Percentiles rank a stretch among this genome's conserved stretches.
phyloP scores from a whole-genome alignment of 2,329 filamentous ascomycete species.

The Aspergillus ibericus region DNA sequence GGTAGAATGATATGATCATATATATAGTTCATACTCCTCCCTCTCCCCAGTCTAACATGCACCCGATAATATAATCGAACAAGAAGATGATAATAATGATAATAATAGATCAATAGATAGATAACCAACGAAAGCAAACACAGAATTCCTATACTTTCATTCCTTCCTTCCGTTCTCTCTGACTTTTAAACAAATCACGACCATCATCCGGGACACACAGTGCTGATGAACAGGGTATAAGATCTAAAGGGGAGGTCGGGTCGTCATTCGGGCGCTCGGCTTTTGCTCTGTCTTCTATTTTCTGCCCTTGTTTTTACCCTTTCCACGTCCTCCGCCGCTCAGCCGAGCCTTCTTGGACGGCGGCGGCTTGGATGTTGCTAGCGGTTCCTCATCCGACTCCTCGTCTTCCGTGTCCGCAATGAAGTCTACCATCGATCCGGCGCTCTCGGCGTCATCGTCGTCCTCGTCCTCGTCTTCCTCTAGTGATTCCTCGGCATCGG shows the following conservation, averaged over 20 bases:
- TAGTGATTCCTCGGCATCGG: constrained; percentile 51
- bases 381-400: constrained; percentile 30
- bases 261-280: neutral
- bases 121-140: constrained; percentile 1
- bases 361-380: constrained; percentile 23
- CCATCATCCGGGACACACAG: constrained; percentile 3
- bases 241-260: constrained; percentile 11
- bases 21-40: neutral
- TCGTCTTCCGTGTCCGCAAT: constrained; percentile 49
- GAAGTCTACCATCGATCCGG: constrained; percentile 48
- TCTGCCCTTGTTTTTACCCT: constrained; percentile 38
- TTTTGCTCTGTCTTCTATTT: constrained; percentile 30
- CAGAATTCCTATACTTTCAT: neutral
- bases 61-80: neutral
- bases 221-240: constrained; percentile 8
- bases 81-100: neutral
- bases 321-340: constrained; percentile 20
- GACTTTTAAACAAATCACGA: constrained; percentile 1
- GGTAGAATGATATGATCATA: no score
- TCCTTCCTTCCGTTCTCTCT: neutral
- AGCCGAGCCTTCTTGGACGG: constrained; percentile 41
- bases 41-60: neutral
- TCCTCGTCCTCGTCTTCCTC: constrained; percentile 61
- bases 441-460: constrained; percentile 64
- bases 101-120: neutral